phyloP scores from a whole-genome alignment of 2,329 filamentous ascomycete genomes.

The Magnaporthiopsis incrustans region DNA sequence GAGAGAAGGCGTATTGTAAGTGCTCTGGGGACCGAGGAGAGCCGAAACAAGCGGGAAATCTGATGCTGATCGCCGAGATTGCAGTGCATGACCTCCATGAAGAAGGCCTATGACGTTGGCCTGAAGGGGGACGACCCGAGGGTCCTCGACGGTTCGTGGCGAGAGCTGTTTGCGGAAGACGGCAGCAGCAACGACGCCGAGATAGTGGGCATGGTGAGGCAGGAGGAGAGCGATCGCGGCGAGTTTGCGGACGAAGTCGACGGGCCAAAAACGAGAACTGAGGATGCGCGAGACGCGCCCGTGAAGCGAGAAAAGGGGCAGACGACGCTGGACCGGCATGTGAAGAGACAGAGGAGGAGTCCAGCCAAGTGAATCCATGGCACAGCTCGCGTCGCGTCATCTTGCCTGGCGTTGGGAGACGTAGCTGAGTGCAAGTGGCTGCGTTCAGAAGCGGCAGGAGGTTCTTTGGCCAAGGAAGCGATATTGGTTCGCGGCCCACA shows the following conservation, averaged over 20 bases:
- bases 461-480: not conserved
- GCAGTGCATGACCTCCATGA: constrained; percentile 4
- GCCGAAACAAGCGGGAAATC: too few relatives aligned
- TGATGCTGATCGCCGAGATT: not conserved
- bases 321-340: constrained; percentile 3
- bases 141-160: constrained; percentile 5
- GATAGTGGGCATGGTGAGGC: not conserved
- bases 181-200: not conserved
- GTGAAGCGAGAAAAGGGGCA: constrained; percentile 1
- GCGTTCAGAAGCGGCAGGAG: not conserved
- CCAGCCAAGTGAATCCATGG: too few relatives aligned
- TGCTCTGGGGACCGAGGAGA: not conserved
- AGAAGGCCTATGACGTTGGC: constrained; percentile 5
- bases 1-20: constrained; percentile 32
- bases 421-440: not conserved
- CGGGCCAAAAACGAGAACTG: not conserved
- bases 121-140: constrained; percentile 2
- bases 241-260: constrained; percentile 5
- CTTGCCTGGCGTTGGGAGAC: not conserved
- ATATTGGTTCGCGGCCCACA: not conserved
- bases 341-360: constrained; percentile 10
- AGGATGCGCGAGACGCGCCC: not conserved
- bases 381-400: not conserved
- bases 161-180: not conserved
- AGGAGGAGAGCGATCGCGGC: constrained; percentile 4